Percentiles rank a stretch among this genome's conserved stretches.
phyloP scores from a whole-genome alignment of 495 filamentous ascomycete species.

The Lasiosphaeris hirsuta region DNA sequence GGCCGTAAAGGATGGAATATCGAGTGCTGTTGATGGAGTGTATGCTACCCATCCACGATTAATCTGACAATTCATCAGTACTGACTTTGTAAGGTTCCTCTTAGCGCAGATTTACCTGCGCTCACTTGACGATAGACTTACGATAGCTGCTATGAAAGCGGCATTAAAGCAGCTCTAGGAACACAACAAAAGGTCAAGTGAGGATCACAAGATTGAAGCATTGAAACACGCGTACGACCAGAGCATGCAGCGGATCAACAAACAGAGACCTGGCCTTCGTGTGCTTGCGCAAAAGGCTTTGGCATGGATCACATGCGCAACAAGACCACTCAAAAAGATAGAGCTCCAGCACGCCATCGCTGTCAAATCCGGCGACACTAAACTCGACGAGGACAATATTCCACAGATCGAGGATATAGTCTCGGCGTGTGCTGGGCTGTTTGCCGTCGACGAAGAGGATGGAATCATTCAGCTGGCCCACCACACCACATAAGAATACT shows the following conservation, averaged over 20 bases:
- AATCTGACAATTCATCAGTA: neutral
- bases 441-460: constrained; percentile 47
- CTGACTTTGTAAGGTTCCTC: constrained; percentile 2
- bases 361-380: constrained; percentile 24
- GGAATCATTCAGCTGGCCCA: constrained; percentile 51
- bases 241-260: neutral
- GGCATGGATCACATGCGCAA: constrained; percentile 3
- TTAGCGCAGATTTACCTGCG: constrained; percentile 6
- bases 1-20: neutral
- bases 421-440: constrained; percentile 52
- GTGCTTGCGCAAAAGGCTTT: neutral
- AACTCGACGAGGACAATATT: constrained; percentile 41
- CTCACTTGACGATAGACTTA: neutral
- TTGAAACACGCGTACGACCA: neutral
- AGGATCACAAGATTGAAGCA: neutral
- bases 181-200: neutral
- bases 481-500: constrained; percentile 54
- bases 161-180: neutral
- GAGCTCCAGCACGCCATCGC: constrained; percentile 6
- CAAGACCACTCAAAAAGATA: neutral
- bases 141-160: neutral
- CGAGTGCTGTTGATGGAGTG: neutral
- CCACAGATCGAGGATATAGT: constrained; percentile 36
- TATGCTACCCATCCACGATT: neutral
- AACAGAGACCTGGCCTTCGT: neutral